Evolutionary conservation across 1,284 basidiomycete genomes (phyloP).

Genomic region (Cryptococcus sp.): DNA sequence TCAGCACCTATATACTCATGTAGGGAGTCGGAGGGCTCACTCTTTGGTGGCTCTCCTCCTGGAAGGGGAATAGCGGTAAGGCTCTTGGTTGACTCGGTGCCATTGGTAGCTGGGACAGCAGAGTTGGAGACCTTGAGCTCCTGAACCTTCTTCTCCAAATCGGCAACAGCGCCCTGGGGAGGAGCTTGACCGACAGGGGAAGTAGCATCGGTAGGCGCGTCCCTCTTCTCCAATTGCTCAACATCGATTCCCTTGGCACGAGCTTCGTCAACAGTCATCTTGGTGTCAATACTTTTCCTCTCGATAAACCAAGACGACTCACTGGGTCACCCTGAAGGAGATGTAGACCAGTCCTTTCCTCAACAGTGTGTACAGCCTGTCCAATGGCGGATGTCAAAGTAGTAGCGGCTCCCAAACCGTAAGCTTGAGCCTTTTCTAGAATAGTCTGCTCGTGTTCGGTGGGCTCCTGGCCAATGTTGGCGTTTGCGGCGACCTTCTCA

Average conservation of each 20-base stretch:
- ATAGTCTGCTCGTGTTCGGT: conserved; percentile 13
- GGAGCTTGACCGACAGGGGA: conserved; percentile 24
- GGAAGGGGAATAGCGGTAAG: conserved; percentile 16
- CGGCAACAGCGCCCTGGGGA: conserved; percentile 30
- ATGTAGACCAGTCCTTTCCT: conserved; percentile 41
- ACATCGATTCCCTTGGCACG: conserved; percentile 41
- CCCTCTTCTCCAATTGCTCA: conserved; percentile 23
- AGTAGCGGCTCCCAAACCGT: conserved; percentile 29
- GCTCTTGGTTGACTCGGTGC: background rate
- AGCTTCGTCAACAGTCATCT: conserved; percentile 42
- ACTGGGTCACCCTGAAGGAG: conserved; percentile 37
- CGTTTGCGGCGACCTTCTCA: conserved; percentile 26
- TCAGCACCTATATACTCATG: background rate
- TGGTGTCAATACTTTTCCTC: background rate
- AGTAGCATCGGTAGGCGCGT: conserved; percentile 25
- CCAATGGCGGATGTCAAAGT: conserved; percentile 27
- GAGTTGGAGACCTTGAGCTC: conserved; percentile 25
- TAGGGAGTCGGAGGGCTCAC: conserved; percentile 10
- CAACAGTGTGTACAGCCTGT: conserved; percentile 22
- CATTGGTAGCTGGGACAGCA: background rate
- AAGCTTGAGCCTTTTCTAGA: conserved; percentile 22
- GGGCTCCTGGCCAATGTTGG: conserved; percentile 29
- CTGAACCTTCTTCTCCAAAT: conserved; percentile 35
- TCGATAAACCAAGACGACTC: conserved; percentile 9
- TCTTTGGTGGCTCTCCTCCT: conserved; percentile 17